Evolutionary conservation across 2,329 filamentous ascomycete species (phyloP).

Genomic region (Claviceps lovelessii): DNA sequence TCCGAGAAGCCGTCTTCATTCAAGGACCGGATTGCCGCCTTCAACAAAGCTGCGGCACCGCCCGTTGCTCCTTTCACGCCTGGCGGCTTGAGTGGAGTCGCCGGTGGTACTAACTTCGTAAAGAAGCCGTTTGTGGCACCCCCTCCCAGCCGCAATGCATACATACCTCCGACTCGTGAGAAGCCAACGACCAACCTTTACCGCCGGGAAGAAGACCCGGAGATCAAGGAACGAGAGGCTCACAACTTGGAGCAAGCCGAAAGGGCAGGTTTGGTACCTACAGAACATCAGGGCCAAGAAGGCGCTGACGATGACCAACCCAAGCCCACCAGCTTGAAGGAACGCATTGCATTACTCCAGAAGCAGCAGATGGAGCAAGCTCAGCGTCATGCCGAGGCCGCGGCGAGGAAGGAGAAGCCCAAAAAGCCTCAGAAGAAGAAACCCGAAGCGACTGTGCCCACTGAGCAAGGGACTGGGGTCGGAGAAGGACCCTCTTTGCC

Average conservation of each 20-base stretch:
- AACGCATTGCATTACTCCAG: conserved; percentile 85
- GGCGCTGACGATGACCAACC: conserved; percentile 62
- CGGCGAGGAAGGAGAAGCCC: conserved; percentile 73
- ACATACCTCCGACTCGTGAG: conserved; percentile 63
- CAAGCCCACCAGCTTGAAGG: conserved; percentile 86
- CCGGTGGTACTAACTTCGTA: conserved; percentile 54
- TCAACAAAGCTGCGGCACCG: conserved; percentile 78
- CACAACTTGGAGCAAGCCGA: conserved; percentile 55
- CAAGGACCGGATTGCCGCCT: conserved; percentile 89
- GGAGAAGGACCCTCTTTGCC: conserved; percentile 17
- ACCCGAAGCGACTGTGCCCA: conserved; percentile 28
- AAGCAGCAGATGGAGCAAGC: conserved; percentile 89
- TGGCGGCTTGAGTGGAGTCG: conserved; percentile 40
- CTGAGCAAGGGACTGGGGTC: conserved; percentile 14
- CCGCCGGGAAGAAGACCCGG: conserved; percentile 74
- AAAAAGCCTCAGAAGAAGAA: conserved; percentile 61
- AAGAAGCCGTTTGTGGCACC: conserved; percentile 96
- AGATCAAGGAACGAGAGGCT: conserved; percentile 49
- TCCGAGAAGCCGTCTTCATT: conserved; percentile 72
- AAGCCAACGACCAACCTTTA: conserved; percentile 62
- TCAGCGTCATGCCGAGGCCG: conserved; percentile 62
- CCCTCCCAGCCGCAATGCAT: conserved; percentile 84
- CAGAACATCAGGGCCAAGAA: conserved; percentile 25
- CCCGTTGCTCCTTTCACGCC: conserved; percentile 87
- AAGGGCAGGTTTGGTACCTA: conserved; percentile 45